Percentiles rank a stretch among this genome's conserved stretches.
phyloP scores from a whole-genome alignment of 768 basidiomycete species.

The Lactifluus rugatus region DNA sequence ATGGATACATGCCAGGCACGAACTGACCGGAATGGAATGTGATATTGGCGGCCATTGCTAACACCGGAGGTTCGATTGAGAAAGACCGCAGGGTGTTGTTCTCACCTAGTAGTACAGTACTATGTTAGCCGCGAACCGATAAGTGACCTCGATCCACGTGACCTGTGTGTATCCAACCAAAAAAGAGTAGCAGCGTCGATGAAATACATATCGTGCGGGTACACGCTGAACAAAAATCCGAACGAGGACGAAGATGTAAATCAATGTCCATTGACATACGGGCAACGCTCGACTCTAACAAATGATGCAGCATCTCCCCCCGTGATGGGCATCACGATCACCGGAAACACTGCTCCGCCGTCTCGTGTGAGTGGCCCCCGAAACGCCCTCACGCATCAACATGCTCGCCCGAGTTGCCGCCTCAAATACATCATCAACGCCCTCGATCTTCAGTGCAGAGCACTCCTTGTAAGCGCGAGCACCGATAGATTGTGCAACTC shows the following conservation, averaged over 20 bases:
- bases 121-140: too few species aligned
- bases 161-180: neutral
- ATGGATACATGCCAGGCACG: neutral
- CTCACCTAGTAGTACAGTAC: neutral
- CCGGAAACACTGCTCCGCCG: conserved; percentile 25
- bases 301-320: conserved; percentile 17
- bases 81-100: neutral
- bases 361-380: conserved; percentile 32
- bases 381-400: conserved; percentile 83
- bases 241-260: neutral
- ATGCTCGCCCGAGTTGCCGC: conserved; percentile 94
- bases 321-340: conserved; percentile 5
- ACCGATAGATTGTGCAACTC: conserved; percentile 73
- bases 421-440: conserved; percentile 96
- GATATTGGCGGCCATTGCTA: conserved; percentile 38
- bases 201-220: conserved; percentile 1
- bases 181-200: neutral
- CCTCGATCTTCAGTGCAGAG: conserved; percentile 80
- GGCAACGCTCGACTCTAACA: conserved; percentile 11
- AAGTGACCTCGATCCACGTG: neutral
- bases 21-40: conserved; percentile 12
- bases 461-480: conserved; percentile 94
- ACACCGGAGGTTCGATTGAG: neutral
- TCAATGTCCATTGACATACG: conserved; percentile 5
- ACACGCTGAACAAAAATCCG: neutral